A percentile compares a stretch with the other conserved stretches of the same genome.
Evolutionary conservation across 1,139 yeast species (phyloP).

Genomic region (Magnusiomyces fungicola): DNA sequence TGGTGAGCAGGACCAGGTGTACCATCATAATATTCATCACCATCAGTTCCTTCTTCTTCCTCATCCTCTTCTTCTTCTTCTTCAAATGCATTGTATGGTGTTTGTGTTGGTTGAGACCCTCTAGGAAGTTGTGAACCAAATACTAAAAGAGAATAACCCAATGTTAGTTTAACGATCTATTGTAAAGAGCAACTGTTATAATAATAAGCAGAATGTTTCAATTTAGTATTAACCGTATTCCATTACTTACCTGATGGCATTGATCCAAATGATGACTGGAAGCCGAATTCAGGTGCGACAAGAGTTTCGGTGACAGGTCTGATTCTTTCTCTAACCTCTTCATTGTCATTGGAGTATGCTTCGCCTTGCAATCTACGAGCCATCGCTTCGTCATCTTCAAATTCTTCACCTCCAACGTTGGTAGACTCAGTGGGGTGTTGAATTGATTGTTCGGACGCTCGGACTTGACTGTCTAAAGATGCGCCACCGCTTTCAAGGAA

Average conservation of each 20-base stretch:
- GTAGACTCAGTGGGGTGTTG: neutral
- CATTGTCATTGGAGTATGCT: slow-evolving; percentile 33
- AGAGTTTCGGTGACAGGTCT: slow-evolving; percentile 77
- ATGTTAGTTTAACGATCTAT: no score
- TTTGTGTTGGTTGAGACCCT: slow-evolving; percentile 3
- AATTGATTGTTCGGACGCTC: slow-evolving; percentile 11
- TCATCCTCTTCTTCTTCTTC: slow-evolving; percentile 22
- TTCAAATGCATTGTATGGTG: slow-evolving; percentile 18
- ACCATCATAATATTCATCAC: slow-evolving; percentile 21
- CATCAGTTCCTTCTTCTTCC: slow-evolving; percentile 19
- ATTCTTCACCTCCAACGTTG: slow-evolving; percentile 17
- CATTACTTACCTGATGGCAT: no score
- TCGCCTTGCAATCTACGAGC: slow-evolving; percentile 63
- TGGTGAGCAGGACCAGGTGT: neutral
- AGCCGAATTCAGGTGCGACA: slow-evolving; percentile 39
- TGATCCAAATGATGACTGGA: neutral
- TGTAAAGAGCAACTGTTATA: no score
- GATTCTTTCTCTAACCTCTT: slow-evolving; percentile 70
- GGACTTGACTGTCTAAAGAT: slow-evolving; percentile 31
- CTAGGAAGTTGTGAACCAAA: no score
- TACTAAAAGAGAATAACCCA: no score
- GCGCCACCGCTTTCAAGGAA: slow-evolving; percentile 67
- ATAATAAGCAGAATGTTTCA: no score
- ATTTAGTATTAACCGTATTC: no score
- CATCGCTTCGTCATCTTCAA: slow-evolving; percentile 47